A percentile compares a stretch with the other conserved stretches of the same genome.
phyloP scores from a whole-genome alignment of 2,329 filamentous ascomycete genomes.

The Aspergillus hortae region DNA sequence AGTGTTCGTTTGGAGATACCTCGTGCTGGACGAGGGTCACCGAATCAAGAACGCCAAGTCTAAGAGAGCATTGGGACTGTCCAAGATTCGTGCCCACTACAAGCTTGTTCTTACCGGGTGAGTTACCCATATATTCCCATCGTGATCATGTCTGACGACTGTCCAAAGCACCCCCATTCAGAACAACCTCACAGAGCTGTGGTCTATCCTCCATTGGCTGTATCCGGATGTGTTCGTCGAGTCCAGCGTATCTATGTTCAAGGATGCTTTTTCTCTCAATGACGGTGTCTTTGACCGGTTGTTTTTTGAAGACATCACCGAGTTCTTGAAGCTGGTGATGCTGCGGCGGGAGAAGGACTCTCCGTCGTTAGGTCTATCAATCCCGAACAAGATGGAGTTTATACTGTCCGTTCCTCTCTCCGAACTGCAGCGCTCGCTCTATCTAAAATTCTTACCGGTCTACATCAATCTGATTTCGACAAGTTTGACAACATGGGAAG shows the following conservation, averaged over 20 bases:
- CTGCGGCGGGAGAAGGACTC: conserved; percentile 57
- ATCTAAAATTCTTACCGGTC: conserved; percentile 55
- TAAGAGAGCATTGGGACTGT: conserved; percentile 41
- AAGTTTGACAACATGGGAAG: background rate
- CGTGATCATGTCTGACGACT: background rate
- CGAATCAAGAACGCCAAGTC: conserved; percentile 50
- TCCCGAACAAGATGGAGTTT: conserved; percentile 57
- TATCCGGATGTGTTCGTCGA: conserved; percentile 56
- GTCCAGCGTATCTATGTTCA: conserved; percentile 51
- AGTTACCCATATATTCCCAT: background rate
- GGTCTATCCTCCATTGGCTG: conserved; percentile 57
- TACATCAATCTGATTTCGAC: conserved; percentile 48
- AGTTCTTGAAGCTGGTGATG: conserved; percentile 57
- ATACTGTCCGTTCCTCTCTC: conserved; percentile 57
- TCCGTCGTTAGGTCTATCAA: conserved; percentile 49
- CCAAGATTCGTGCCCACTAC: conserved; percentile 45
- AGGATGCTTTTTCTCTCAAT: conserved; percentile 54
- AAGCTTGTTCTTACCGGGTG: conserved; percentile 49
- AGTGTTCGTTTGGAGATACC: conserved; percentile 51
- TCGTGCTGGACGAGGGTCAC: conserved; percentile 54
- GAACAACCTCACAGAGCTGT: conserved; percentile 57
- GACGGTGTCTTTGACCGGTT: conserved; percentile 51
- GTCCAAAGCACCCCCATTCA: conserved; percentile 51
- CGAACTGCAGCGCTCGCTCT: conserved; percentile 58
- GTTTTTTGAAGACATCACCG: conserved; percentile 53